A percentile compares a stretch with the other conserved stretches of the same genome.
Conservation (phyloP, 768 basidiomycete genomes). For the Austroboletus eburneus region DNA sequence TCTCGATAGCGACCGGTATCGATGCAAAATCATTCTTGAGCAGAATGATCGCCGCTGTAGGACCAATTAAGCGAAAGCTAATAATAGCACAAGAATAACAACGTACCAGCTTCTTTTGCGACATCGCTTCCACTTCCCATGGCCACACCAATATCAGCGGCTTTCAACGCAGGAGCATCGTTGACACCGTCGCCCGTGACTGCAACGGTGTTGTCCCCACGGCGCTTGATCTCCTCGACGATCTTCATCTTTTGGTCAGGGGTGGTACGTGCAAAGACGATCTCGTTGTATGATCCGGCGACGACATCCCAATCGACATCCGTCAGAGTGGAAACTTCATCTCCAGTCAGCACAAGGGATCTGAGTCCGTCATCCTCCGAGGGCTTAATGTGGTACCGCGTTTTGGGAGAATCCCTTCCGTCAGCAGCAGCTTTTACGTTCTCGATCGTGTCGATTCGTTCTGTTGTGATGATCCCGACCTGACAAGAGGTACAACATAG, state of each 20-base stretch:
- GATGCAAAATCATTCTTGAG: conserved; percentile 57
- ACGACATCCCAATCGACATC: conserved; percentile 38
- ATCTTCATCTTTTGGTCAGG: conserved; percentile 58
- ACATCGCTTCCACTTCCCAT: conserved; percentile 47
- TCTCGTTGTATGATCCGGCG: conserved; percentile 34
- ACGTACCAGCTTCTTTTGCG: conserved; percentile 50
- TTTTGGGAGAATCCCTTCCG: conserved; percentile 12
- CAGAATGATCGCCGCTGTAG: conserved; percentile 40
- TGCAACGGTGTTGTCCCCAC: conserved; percentile 47
- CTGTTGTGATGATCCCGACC: conserved; percentile 43
- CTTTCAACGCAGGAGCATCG: conserved; percentile 48
- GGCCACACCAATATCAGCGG: conserved; percentile 52
- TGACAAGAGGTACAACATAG: conserved; percentile 6
- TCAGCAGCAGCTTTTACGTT: conserved; percentile 19
- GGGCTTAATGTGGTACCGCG: conserved; percentile 32
- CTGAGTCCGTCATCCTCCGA: conserved; percentile 34
- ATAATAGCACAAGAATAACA: neutral
- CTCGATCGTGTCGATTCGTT: conserved; percentile 33
- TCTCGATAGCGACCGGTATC: conserved; percentile 53
- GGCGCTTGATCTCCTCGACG: conserved; percentile 48
- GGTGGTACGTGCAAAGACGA: conserved; percentile 55
- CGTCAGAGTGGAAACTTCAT: conserved; percentile 36
- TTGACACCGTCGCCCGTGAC: conserved; percentile 58
- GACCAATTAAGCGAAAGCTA: neutral
- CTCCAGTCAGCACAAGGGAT: conserved; percentile 43